These are phyloP conservation scores for Coniochaeta sp. DNA, from an alignment of 2,329 filamentous ascomycete genomes.

Conservation along the genomic window DNA sequence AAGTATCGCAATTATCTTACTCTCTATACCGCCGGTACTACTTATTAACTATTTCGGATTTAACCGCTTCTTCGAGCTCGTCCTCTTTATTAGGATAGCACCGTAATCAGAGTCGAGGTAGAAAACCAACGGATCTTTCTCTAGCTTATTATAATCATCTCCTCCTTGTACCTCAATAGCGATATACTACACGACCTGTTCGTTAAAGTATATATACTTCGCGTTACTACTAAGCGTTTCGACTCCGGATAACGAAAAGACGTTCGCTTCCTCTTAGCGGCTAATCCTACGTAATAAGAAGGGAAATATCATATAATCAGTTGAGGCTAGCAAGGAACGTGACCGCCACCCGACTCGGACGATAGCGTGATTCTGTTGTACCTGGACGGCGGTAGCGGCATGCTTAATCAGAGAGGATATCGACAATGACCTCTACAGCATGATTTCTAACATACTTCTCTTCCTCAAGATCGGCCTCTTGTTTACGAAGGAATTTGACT, in stretches of 20 bases:
- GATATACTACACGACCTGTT: constrained; percentile 92
- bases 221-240: constrained; percentile 57
- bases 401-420: no score
- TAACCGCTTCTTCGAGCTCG: constrained; percentile 45
- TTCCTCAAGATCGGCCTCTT: no score
- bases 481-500: no score
- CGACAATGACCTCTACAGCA: constrained; percentile 83
- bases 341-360: constrained; percentile 40
- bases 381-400: constrained; percentile 79
- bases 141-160: constrained; percentile 59
- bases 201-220: constrained; percentile 93
- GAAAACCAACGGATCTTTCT: constrained; percentile 26
- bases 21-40: constrained; percentile 43
- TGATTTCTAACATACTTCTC: constrained; percentile 89
- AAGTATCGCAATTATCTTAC: constrained; percentile 81
- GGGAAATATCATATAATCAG: constrained; percentile 61
- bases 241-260: constrained; percentile 62
- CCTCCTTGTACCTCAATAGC: constrained; percentile 81
- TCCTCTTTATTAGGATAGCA: no score
- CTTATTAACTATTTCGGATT: constrained; percentile 34
- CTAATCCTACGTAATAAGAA: constrained; percentile 55
- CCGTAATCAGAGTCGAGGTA: constrained; percentile 47
- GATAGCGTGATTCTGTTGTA: constrained; percentile 59
- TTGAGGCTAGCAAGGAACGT: constrained; percentile 54
- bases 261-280: constrained; percentile 58